Evolutionary conservation across 257 asterid genomes (phyloP), one percentile per base, ranked within the genome.

Genomic region (Ophiorrhiza pumila): DNA sequence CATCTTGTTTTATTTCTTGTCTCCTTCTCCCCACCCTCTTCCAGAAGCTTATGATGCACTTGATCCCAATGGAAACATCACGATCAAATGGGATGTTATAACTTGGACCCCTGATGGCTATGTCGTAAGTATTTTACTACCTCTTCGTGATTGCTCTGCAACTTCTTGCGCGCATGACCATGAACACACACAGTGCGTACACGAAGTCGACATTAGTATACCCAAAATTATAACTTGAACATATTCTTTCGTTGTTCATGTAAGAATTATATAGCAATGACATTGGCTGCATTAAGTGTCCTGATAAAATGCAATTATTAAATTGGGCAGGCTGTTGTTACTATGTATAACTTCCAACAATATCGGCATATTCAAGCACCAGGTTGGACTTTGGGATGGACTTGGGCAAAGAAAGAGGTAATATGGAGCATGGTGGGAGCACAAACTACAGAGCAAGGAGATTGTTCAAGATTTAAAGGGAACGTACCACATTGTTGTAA

Each of bases 331-430:
- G 96, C 97, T 71, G 88, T 86, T 13, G 97, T 89, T 41, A 93
- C 96, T 0, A 89, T 93, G 78, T 89, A 76, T 87, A 93, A 93
- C 82, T 93, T 89, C 88, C 97, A 93, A 83, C 89, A 91, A 80
- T 91, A 89, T 71, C 88, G 98, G 31, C 98, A 93, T 69, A 93
- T 93, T 73, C 91, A 87, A 82, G 96, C 90, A 4, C 96, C 98
- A 2, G 98, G 98, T 2, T 93, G 98, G 98, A 83, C 90, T 18
- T 69, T 91, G 86, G 97, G 97, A 2, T 93, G 98, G 98, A 88
- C 86, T 1, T 93, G 98, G 98, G 96, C 97, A 1, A 88, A 91
- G 76, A 89, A 93, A 68, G 96, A 93, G 85, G 98, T 93, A 68
- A 93, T 93, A 55, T 93, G 98, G 97, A 74, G 74, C 84, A 88